These are phyloP conservation scores for Cyanidioschyzon merolae DNA, from an alignment of 23 red algal genomes.

Conservation along the genomic window DNA sequence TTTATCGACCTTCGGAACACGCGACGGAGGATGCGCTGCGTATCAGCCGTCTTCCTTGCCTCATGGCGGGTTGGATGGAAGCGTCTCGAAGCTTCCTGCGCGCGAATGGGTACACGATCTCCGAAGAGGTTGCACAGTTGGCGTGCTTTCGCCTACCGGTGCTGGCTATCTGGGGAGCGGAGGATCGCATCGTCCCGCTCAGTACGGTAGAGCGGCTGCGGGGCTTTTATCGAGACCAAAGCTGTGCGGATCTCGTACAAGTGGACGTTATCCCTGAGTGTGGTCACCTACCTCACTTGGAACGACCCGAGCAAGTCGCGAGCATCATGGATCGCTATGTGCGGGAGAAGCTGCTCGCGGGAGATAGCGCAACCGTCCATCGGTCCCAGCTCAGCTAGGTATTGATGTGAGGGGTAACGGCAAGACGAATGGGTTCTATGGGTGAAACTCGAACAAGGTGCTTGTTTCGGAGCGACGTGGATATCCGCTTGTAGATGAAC, in stretches of 20 bases:
- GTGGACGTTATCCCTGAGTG: not conserved
- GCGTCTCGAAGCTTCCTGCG: conserved; percentile 45
- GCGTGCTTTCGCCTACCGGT: conserved; percentile 24
- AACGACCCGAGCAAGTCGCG: not conserved
- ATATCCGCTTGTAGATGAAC: no score
- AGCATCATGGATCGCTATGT: not conserved
- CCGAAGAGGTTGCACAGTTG: conserved; percentile 18
- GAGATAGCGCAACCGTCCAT: no score
- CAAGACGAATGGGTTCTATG: no score
- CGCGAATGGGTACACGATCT: conserved; percentile 49
- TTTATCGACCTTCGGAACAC: conserved; percentile 14
- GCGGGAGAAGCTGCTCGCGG: no score
- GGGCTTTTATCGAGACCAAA: not conserved
- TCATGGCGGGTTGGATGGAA: conserved; percentile 44
- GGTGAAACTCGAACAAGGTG: no score
- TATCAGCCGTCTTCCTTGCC: conserved; percentile 55
- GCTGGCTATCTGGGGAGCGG: conserved; percentile 52
- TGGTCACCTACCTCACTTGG: conserved; percentile 8
- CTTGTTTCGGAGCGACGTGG: no score
- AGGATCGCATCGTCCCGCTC: conserved; percentile 39
- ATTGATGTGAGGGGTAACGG: no score
- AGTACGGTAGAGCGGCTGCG: not conserved
- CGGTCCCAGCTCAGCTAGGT: no score
- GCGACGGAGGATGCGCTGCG: conserved; percentile 45
- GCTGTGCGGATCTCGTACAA: not conserved